These are phyloP conservation scores for Parastagonospora nodorum DNA, from an alignment of 2,329 filamentous ascomycete species.

Conservation along the genomic window DNA sequence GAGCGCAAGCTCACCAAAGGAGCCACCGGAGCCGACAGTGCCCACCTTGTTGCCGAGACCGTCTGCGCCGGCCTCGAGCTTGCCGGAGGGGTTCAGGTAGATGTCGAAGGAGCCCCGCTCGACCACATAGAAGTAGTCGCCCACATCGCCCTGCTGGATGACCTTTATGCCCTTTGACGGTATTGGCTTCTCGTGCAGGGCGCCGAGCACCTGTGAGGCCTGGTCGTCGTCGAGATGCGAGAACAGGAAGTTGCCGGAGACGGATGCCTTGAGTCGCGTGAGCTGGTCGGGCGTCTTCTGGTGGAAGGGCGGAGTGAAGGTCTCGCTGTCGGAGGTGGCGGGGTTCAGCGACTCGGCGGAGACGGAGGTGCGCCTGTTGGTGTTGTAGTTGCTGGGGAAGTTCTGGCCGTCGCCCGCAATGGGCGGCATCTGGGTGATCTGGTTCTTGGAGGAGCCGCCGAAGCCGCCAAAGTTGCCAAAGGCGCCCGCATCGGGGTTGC, in stretches of 20 bases:
- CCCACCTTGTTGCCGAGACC: constrained; percentile 84
- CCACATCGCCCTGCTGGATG: constrained; percentile 92
- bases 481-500: constrained; percentile 49
- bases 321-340: constrained; percentile 78
- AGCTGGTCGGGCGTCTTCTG: constrained; percentile 84
- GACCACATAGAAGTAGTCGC: constrained; percentile 97
- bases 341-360: constrained; percentile 97
- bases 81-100: constrained; percentile 79
- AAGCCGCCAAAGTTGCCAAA: constrained; percentile 47
- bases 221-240: constrained; percentile 94
- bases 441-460: constrained; percentile 35
- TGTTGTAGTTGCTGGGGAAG: constrained; percentile 91
- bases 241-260: constrained; percentile 91
- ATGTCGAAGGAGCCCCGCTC: constrained; percentile 91
- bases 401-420: constrained; percentile 64
- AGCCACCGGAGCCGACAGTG: constrained; percentile 83
- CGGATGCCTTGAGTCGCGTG: constrained; percentile 76
- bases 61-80: constrained; percentile 76
- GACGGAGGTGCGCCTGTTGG: constrained; percentile 90
- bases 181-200: constrained; percentile 92
- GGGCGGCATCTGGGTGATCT: constrained; percentile 49
- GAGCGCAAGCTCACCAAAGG: constrained; percentile 93
- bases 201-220: constrained; percentile 82
- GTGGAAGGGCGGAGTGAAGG: constrained; percentile 86
- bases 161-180: constrained; percentile 90